Percentiles rank a stretch among this genome's conserved stretches.
Conservation (phyloP, 202 grass and related monocot species). For the Setaria italica region DNA sequence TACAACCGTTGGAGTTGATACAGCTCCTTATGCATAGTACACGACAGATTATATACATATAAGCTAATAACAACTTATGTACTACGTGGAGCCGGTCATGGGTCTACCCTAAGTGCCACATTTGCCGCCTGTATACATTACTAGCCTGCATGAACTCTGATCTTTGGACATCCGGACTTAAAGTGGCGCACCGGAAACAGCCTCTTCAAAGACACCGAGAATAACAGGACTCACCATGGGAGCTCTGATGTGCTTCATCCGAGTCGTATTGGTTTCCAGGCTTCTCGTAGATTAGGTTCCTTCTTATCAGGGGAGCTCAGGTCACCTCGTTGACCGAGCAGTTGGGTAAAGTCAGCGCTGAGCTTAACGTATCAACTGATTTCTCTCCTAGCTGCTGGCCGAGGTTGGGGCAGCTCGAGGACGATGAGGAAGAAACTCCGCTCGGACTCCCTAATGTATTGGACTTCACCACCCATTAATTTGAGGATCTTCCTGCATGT, state of each 20-base stretch:
- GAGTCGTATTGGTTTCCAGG: slow-evolving; percentile 22
- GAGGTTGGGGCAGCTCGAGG: slow-evolving; percentile 73
- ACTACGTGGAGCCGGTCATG: slow-evolving; percentile 36
- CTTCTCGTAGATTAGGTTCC: slow-evolving; percentile 40
- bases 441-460: slow-evolving; percentile 96
- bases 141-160: slow-evolving; percentile 36
- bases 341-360: slow-evolving; percentile 33
- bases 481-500: slow-evolving; percentile 89
- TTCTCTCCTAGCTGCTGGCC: slow-evolving; percentile 49
- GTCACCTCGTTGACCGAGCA: slow-evolving; percentile 39
- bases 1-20: slow-evolving; percentile 47
- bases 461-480: slow-evolving; percentile 94
- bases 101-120: slow-evolving; percentile 45
- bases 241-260: slow-evolving; percentile 15
- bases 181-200: background rate
- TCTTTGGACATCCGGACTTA: slow-evolving; percentile 23
- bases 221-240: background rate
- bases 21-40: slow-evolving; percentile 57
- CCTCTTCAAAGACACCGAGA: slow-evolving; percentile 2
- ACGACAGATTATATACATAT: slow-evolving; percentile 41
- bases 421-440: slow-evolving; percentile 86
- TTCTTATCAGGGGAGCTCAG: slow-evolving; percentile 33
- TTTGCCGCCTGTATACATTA: slow-evolving; percentile 45
- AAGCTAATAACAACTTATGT: slow-evolving; percentile 39
- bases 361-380: slow-evolving; percentile 49